Base-by-base conservation (phyloP, 495 filamentous ascomycete species). In the Staphylotrichum tortipilum region DNA sequence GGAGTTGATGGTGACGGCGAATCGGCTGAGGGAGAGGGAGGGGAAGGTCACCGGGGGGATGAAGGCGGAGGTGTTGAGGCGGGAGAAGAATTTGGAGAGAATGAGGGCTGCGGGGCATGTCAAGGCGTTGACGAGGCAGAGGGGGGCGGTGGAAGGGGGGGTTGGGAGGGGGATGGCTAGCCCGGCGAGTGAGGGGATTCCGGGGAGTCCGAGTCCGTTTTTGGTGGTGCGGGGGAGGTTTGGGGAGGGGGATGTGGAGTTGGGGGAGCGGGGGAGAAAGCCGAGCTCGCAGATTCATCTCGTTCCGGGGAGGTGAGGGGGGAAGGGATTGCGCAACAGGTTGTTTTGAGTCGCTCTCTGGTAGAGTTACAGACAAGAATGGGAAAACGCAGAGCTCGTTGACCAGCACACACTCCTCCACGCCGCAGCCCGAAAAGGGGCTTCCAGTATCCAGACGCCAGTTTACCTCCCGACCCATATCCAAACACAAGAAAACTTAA, bases 41-140 rank as follows among this genome's bases (percentile, higher is more conserved):
- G 52, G 33, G 1, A 50, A 29, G 41, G 37, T 61, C 2, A 55
- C 52, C 22, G 58, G 58, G 3, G 49, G 28, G 1, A 57, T 57
- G 58, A 61, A 61, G 45, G 58, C 54, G 0, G 58, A 61, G 49
- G 58, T 57, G 19, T 35, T 61, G 54, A 41, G 58, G 29, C 43
- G 49, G 41, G 54, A 57, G 45, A 55, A 55, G 52, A 55, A 57
- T 35, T 2, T 57, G 38, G 54, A 57, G 17, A 52, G 24, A 45
- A 50, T 55, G 54, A 37, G 44, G 23, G 58, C 48, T 7, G 55
- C 52, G 14, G 52, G 46, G 10, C 54, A 55, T 45, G 52, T 57
- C 15, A 37, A 28, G 45, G 48, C 45, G 33, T 3, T 57, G 33
- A 37, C 37, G 42, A 19, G 23, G 37, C n/a, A 31, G 41, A 48